Evolutionary conservation across 495 filamentous ascomycete species (phyloP).

Genomic region (Tuber calosporum): DNA sequence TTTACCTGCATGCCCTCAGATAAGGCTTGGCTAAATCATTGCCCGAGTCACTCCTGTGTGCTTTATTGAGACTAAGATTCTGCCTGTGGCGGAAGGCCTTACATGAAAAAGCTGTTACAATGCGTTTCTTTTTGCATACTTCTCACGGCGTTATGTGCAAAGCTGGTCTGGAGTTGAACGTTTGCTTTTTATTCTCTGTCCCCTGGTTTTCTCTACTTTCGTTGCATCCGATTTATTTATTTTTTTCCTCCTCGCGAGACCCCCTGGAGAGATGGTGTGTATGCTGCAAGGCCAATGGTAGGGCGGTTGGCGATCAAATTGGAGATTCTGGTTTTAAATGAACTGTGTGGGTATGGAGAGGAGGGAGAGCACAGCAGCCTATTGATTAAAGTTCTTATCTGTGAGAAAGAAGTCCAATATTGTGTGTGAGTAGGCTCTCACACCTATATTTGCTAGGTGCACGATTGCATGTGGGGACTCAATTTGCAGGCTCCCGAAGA

Average conservation of each 20-base stretch:
- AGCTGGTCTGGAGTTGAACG: constrained; percentile 36
- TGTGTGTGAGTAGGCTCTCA: constrained; percentile 35
- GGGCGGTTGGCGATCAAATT: constrained; percentile 14
- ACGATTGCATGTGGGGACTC: constrained; percentile 26
- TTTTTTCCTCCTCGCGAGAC: not conserved
- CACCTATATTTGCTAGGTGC: constrained; percentile 33
- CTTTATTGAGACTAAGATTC: constrained; percentile 29
- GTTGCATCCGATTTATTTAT: constrained; percentile 9
- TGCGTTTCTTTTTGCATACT: constrained; percentile 34
- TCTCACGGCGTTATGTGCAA: constrained; percentile 36
- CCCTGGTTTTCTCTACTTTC: constrained; percentile 31
- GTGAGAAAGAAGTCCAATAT: constrained; percentile 34
- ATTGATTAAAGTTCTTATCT: constrained; percentile 37
- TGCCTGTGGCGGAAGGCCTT: constrained; percentile 24
- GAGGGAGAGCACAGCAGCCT: constrained; percentile 26
- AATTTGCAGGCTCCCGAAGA: constrained; percentile 32
- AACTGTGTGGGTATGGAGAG: constrained; percentile 4
- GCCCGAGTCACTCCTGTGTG: constrained; percentile 31
- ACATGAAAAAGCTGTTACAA: constrained; percentile 30
- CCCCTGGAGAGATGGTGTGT: constrained; percentile 28
- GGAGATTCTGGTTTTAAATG: constrained; percentile 4
- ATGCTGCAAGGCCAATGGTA: constrained; percentile 24
- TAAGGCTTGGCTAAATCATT: constrained; percentile 27
- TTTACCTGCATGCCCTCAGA: constrained; percentile 10
- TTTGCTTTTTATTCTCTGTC: constrained; percentile 28